These are phyloP conservation scores for Capronia epimyces DNA, from an alignment of 2,329 filamentous ascomycete genomes.

Conservation along the genomic window DNA sequence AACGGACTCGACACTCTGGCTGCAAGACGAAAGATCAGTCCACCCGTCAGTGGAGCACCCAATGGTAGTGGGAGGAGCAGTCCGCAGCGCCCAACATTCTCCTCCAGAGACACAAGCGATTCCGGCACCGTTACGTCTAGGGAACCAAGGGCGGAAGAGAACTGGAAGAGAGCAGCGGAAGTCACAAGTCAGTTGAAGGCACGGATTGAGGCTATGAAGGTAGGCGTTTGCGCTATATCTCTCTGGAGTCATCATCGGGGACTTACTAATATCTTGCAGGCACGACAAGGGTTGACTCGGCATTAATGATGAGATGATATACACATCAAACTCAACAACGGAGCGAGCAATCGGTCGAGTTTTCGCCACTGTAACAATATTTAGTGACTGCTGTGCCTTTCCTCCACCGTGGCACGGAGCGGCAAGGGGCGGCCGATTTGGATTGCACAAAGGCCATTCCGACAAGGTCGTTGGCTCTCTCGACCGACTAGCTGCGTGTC, in stretches of 20 bases:
- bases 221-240: conserved; percentile 36
- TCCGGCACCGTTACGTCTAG: conserved; percentile 31
- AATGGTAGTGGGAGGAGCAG: conserved; percentile 35
- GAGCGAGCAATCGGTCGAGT: too few species aligned
- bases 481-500: too few species aligned
- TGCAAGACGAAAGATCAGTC: conserved; percentile 43
- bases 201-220: conserved; percentile 98
- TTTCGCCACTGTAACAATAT: too few species aligned
- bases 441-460: too few species aligned
- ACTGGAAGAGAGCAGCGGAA: conserved; percentile 94
- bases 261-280: conserved; percentile 31
- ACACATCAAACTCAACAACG: too few species aligned
- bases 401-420: too few species aligned
- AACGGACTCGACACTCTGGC: conserved; percentile 37
- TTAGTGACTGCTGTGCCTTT: too few species aligned
- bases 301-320: conserved; percentile 8
- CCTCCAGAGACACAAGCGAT: conserved; percentile 33
- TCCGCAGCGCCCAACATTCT: conserved; percentile 27
- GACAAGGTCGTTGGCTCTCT: too few species aligned
- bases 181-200: conserved; percentile 97
- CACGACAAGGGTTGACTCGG: conserved; percentile 41
- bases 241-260: background rate
- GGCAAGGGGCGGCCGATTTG: too few species aligned
- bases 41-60: conserved; percentile 34
- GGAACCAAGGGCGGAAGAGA: conserved; percentile 63